A percentile compares a stretch with the other conserved stretches of the same genome.
Evolutionary conservation across 83 land plant genomes (phyloP).

Genomic region (Picea mariana): DNA sequence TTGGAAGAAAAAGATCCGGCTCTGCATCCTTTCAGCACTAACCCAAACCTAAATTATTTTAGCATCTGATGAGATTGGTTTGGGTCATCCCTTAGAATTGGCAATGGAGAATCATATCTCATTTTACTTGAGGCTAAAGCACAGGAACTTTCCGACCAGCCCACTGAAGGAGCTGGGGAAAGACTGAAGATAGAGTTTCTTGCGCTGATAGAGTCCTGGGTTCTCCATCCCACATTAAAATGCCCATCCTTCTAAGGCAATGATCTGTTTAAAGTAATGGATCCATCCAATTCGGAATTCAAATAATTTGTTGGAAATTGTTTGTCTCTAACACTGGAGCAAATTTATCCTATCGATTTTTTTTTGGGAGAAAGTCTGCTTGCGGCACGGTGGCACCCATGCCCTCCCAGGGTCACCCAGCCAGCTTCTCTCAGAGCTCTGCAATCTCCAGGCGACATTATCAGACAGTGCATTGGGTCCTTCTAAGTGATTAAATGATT

Average conservation of each 20-base stretch:
- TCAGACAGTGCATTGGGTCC: too few species aligned
- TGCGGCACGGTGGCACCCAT: too few species aligned
- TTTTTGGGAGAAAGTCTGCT: too few species aligned
- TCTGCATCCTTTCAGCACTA: neutral
- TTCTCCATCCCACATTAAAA: neutral
- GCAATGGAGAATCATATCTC: neutral
- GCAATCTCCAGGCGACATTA: too few species aligned
- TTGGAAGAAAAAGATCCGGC: neutral
- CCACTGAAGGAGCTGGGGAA: neutral
- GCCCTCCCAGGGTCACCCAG: too few species aligned
- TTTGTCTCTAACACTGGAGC: neutral
- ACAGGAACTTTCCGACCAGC: neutral
- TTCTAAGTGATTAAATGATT: too few species aligned
- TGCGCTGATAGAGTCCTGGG: neutral
- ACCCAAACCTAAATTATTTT: neutral
- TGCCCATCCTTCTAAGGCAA: neutral
- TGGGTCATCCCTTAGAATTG: neutral
- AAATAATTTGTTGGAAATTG: neutral
- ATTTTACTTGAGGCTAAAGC: neutral
- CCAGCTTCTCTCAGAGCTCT: too few species aligned
- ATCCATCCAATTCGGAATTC: neutral
- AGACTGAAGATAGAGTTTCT: neutral
- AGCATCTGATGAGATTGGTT: neutral
- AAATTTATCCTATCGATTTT: neutral
- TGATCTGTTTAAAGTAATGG: neutral